Conservation (phyloP, 2,329 filamentous ascomycete genomes). For the Orbilia quercus region DNA sequence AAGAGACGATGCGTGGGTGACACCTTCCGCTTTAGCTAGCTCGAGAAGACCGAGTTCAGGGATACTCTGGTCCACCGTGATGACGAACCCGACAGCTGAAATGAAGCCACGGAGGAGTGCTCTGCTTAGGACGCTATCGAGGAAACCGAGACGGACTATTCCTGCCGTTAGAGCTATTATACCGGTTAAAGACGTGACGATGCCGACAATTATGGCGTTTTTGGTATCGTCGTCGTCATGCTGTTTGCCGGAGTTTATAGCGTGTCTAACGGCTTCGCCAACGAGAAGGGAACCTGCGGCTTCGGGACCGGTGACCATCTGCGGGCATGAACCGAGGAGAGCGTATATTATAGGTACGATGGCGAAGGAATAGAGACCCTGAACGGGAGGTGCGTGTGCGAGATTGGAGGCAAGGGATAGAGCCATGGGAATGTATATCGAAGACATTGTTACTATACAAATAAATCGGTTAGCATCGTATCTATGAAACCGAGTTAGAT, state of each 20-base stretch:
- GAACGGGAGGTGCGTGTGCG: conserved; percentile 89
- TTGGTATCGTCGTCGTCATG: conserved; percentile 70
- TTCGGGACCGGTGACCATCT: conserved; percentile 94
- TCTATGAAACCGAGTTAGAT: neutral
- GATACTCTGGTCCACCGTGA: conserved; percentile 92
- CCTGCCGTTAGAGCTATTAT: conserved; percentile 89
- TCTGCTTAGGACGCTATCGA: conserved; percentile 92
- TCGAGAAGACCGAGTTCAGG: conserved; percentile 83
- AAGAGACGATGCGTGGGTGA: conserved; percentile 84
- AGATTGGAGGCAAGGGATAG: conserved; percentile 92
- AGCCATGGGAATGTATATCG: conserved; percentile 97
- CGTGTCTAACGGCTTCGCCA: conserved; percentile 76
- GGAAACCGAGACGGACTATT: conserved; percentile 83
- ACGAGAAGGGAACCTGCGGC: conserved; percentile 91
- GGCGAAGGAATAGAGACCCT: conserved; percentile 92
- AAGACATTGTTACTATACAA: conserved; percentile 81
- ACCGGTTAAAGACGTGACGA: conserved; percentile 87
- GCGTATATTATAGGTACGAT: conserved; percentile 93
- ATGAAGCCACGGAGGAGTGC: conserved; percentile 96
- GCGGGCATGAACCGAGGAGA: conserved; percentile 86
- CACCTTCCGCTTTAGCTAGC: conserved; percentile 72
- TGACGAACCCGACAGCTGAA: conserved; percentile 94
- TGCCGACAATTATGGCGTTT: conserved; percentile 85
- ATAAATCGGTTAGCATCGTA: neutral
- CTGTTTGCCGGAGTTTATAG: conserved; percentile 77